A percentile compares a stretch with the other conserved stretches of the same genome.
phyloP scores from a whole-genome alignment of 2,329 filamentous ascomycete genomes.

The Thielaviopsis euricoi region DNA sequence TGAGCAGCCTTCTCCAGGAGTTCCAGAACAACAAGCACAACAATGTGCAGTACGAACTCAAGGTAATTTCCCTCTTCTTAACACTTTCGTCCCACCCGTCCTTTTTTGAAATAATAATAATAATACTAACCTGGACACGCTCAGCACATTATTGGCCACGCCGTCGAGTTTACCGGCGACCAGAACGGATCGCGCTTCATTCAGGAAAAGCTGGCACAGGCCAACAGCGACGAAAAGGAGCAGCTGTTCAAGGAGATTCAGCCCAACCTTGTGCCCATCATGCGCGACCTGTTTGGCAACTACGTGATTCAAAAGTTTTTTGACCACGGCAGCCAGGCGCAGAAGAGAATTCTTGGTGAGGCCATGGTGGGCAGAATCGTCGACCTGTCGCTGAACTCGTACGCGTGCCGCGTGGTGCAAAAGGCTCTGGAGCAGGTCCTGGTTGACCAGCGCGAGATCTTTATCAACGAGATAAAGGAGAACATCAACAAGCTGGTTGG shows the following conservation, averaged over 20 bases:
- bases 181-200: constrained; percentile 94
- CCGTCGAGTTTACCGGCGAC: constrained; percentile 91
- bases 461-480: constrained; percentile 68
- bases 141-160: constrained; percentile 65
- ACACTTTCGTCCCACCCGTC: too few relatives aligned
- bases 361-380: constrained; percentile 79
- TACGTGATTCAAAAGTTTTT: constrained; percentile 98
- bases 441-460: constrained; percentile 72
- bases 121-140: neutral
- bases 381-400: constrained; percentile 70
- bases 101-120: too few relatives aligned
- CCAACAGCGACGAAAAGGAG: constrained; percentile 92
- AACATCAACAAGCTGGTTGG: constrained; percentile 64
- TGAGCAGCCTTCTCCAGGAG: constrained; percentile 57
- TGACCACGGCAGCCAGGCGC: constrained; percentile 82
- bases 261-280: constrained; percentile 68
- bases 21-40: constrained; percentile 61
- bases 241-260: constrained; percentile 77
- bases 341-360: constrained; percentile 74
- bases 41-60: constrained; percentile 62
- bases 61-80: constrained; percentile 27
- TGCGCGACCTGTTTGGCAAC: constrained; percentile 95
- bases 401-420: constrained; percentile 89
- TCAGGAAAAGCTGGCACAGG: constrained; percentile 77
- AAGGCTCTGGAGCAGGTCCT: constrained; percentile 87